phyloP scores from a whole-genome alignment of 2,329 filamentous ascomycete species.

The Colletotrichum higginsianum region DNA sequence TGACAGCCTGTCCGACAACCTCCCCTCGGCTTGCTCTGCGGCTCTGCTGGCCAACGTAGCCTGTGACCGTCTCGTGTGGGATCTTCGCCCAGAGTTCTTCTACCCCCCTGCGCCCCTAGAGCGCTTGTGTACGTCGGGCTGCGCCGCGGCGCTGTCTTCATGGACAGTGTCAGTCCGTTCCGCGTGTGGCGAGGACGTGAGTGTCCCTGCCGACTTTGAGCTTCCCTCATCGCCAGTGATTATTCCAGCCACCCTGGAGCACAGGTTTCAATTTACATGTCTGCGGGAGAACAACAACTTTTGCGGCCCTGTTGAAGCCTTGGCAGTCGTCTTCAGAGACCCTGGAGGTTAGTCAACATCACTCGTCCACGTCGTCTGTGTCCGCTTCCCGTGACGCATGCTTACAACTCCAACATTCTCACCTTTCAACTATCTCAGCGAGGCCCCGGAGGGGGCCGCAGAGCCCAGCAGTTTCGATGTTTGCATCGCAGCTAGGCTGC shows the following conservation, averaged over 20 bases:
- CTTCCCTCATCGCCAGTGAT: conserved; percentile 34
- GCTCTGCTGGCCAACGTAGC: conserved; percentile 39
- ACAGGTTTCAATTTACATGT: conserved; percentile 39
- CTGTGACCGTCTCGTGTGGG: conserved; percentile 38
- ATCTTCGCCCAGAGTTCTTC: conserved; percentile 41
- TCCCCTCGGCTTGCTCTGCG: conserved; percentile 18
- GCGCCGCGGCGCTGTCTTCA: conserved; percentile 32
- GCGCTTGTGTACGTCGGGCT: conserved; percentile 37
- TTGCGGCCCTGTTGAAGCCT: conserved; percentile 41
- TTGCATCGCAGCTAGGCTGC: conserved; percentile 43
- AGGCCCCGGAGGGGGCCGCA: conserved; percentile 26
- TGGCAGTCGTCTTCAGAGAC: conserved; percentile 37
- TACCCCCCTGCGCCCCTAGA: conserved; percentile 37
- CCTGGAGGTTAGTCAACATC: conserved; percentile 30
- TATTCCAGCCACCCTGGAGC: conserved; percentile 38
- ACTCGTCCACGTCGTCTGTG: no score
- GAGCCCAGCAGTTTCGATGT: conserved; percentile 40
- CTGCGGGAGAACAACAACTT: conserved; percentile 41
- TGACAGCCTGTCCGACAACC: conserved; percentile 28
- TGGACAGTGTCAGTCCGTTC: conserved; percentile 42
- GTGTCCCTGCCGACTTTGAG: conserved; percentile 36
- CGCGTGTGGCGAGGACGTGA: conserved; percentile 33
- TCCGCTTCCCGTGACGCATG: no score
- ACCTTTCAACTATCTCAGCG: conserved; percentile 42
- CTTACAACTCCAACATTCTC: conserved; percentile 4